Evolutionary conservation across 2,329 filamentous ascomycete genomes (phyloP), one percentile per base, ranked within the genome.

Genomic region (Trichoderma arundinaceum): DNA sequence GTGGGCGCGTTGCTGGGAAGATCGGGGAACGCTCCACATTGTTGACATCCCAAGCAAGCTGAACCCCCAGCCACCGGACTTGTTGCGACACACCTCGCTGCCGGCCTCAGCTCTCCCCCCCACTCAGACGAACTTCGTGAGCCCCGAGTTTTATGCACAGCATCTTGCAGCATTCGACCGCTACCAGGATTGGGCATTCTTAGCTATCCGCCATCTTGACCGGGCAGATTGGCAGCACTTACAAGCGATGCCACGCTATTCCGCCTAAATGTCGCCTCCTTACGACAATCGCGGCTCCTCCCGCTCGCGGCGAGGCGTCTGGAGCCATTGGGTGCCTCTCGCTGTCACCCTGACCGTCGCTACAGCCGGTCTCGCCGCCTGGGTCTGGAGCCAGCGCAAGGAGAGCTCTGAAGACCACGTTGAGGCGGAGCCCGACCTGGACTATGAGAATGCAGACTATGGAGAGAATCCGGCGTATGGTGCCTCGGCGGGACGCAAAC

Each of bases 311-410:
- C 82, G 85, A 77, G 82, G 84, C 75, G 84, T 87, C 71, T 86
- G 92, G 80, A 86, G 89, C 74, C 94, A 96, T 80, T 97, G 94
- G 92, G 87, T 97, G 67, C 94, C 94, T 68, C 84, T 98, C 65
- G 90, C 89, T 70, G 79, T 97, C 69, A 97, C 94, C 57, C 88
- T 96, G 66, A 94, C 92, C 53, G 88, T 96, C 71, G 94, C 94
- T 67, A 92, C 94, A 22, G 89, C 91, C 64, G 93, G 94, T 39
- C 80, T 96, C 54, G 94, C 90, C 60, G 92, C 92, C 65, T 98
- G 94, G 94, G 88, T 94, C 67, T 97, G 93, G 93, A 96, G 91
- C 77, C 93, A 96, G 80, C 90, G 92, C 73, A 87, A 85, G 73
- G 89, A 91, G 70, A 86, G 89, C 66, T 89, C 92, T 61, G 89